Percentiles rank a stretch among this genome's conserved stretches.
Conservation (phyloP, 192 early-diverging fungal species). For the Obelidium mucronatum region DNA sequence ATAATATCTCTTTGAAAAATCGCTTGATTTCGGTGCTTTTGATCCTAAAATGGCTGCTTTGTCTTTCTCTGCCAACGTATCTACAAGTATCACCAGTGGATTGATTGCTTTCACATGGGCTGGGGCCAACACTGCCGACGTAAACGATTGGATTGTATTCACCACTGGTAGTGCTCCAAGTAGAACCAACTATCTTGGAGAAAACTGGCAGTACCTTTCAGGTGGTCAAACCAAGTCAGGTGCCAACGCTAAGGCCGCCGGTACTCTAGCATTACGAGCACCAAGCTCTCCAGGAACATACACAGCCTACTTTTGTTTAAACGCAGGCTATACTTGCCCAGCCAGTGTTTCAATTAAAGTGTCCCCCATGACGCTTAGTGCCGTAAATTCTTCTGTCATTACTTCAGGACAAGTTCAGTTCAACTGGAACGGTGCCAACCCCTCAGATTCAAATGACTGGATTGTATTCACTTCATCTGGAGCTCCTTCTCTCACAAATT, state of each 20-base stretch:
- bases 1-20: too few species aligned
- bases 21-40: too few species aligned
- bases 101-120: background rate
- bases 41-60: too few species aligned
- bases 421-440: background rate
- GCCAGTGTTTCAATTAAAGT: constrained; percentile 20
- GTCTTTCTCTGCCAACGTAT: background rate
- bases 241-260: background rate
- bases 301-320: too few species aligned
- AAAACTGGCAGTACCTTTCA: constrained; percentile 26
- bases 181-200: background rate
- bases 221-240: background rate
- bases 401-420: background rate
- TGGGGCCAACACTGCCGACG: background rate
- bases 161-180: background rate
- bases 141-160: constrained; percentile 5
- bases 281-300: too few species aligned
- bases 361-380: background rate
- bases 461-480: background rate
- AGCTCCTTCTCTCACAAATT: background rate
- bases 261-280: too few species aligned
- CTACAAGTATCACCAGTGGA: background rate
- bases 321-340: too few species aligned
- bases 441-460: background rate
- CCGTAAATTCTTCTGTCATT: background rate